A percentile compares a stretch with the other conserved stretches of the same genome.
Evolutionary conservation across 2,329 filamentous ascomycete genomes (phyloP).

Genomic region (Sporothrix brunneoviolacea): DNA sequence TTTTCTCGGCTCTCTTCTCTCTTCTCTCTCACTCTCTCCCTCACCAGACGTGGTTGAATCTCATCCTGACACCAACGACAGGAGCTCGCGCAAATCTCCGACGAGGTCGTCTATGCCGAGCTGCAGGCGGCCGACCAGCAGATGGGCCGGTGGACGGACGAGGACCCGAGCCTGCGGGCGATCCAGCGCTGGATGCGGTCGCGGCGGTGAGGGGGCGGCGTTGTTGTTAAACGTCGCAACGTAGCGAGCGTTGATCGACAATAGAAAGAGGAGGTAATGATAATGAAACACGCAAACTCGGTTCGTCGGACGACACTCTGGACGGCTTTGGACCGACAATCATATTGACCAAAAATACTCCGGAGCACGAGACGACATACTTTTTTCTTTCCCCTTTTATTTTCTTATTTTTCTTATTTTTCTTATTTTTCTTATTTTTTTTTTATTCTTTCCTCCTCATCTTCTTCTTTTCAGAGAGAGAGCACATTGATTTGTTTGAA

Average conservation of each 20-base stretch:
- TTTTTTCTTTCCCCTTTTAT: background rate
- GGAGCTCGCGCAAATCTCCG: constrained; percentile 53
- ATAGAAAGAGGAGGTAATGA: too few relatives aligned
- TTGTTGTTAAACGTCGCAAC: too few relatives aligned
- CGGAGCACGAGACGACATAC: too few relatives aligned
- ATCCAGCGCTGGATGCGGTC: constrained; percentile 54
- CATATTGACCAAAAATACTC: too few relatives aligned
- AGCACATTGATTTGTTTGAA: constrained; percentile 1
- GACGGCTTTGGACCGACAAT: too few relatives aligned
- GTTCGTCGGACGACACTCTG: too few relatives aligned
- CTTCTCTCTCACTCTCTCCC: constrained; percentile 9
- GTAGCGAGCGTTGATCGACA: too few relatives aligned
- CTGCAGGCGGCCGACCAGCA: constrained; percentile 46
- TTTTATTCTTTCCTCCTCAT: background rate
- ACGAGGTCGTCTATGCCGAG: constrained; percentile 52
- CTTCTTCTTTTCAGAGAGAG: constrained; percentile 4
- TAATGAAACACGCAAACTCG: too few relatives aligned
- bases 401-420: background rate
- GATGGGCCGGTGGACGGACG: constrained; percentile 55
- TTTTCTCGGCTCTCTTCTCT: background rate
- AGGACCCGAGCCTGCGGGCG: constrained; percentile 52
- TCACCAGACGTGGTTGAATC: background rate
- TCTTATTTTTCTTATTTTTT: constrained; percentile 2
- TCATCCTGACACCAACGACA: background rate
- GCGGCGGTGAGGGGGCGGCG: constrained; percentile 23